phyloP scores from a whole-genome alignment of 257 asterid species.

The Solanum rostratum region DNA sequence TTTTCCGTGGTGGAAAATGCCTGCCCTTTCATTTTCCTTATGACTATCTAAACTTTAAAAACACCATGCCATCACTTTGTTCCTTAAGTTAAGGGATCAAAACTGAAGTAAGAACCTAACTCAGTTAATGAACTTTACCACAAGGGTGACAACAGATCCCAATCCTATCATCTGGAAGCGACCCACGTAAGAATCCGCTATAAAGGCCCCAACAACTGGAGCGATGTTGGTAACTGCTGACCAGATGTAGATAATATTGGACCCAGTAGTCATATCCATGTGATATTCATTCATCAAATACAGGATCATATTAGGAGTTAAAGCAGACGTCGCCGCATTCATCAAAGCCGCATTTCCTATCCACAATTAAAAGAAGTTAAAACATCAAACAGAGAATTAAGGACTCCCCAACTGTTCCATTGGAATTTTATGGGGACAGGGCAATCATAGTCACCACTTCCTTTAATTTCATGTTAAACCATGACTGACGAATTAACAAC shows the following conservation, averaged over 20 bases:
- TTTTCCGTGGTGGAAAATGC: neutral
- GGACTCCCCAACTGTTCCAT: neutral
- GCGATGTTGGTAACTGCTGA: slow-evolving; percentile 42
- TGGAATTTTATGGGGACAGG: neutral
- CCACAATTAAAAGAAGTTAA: neutral
- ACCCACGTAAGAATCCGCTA: slow-evolving; percentile 59
- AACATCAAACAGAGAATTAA: neutral
- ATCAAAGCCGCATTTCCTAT: slow-evolving; percentile 49
- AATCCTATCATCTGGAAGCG: slow-evolving; percentile 44
- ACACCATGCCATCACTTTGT: neutral
- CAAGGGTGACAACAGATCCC: slow-evolving; percentile 42
- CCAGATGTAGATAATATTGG: slow-evolving; percentile 51
- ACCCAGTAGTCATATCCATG: slow-evolving; percentile 39
- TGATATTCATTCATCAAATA: slow-evolving; percentile 48
- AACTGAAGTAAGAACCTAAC: neutral
- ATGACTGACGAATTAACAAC: neutral
- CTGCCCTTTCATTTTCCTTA: neutral
- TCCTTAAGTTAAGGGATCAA: neutral
- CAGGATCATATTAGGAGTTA: slow-evolving; percentile 49
- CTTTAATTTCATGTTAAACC: neutral
- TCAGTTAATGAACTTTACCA: slow-evolving; percentile 23
- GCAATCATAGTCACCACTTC: neutral
- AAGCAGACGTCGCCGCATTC: slow-evolving; percentile 42
- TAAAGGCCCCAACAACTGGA: slow-evolving; percentile 52
- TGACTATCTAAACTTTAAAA: neutral